These are phyloP conservation scores for Suillus subalutaceus DNA, from an alignment of 768 basidiomycete genomes.

Conservation along the genomic window DNA sequence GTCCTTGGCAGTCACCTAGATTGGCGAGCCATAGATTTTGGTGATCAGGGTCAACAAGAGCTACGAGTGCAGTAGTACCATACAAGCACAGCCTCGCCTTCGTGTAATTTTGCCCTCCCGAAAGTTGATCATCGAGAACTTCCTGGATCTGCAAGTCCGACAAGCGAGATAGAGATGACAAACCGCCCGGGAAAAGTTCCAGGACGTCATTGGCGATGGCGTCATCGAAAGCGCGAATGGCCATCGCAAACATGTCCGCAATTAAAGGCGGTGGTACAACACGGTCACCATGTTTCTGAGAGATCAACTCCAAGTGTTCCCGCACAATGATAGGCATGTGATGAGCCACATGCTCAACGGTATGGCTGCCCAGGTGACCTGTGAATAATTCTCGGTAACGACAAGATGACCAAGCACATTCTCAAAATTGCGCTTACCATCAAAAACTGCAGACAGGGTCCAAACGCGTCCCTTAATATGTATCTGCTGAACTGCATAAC, in stretches of 20 bases:
- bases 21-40: conserved; percentile 80
- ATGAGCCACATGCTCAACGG: conserved; percentile 67
- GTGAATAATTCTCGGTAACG: conserved; percentile 3
- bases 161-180: conserved; percentile 51
- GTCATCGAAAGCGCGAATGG: conserved; percentile 64
- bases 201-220: conserved; percentile 69
- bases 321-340: conserved; percentile 70
- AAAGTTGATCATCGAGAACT: conserved; percentile 66
- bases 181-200: conserved; percentile 59
- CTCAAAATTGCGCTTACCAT: conserved; percentile 46
- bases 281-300: conserved; percentile 40
- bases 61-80: conserved; percentile 75
- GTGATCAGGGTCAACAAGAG: conserved; percentile 70
- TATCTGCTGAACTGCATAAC: conserved; percentile 61
- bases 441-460: conserved; percentile 73
- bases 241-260: conserved; percentile 56
- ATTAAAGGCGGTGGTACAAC: conserved; percentile 51
- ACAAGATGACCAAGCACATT: conserved; percentile 12
- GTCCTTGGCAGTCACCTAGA: conserved; percentile 79
- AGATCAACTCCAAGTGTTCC: conserved; percentile 53
- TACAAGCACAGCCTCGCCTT: conserved; percentile 77
- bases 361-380: conserved; percentile 74
- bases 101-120: conserved; percentile 60
- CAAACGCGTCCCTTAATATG: conserved; percentile 58
- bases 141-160: conserved; percentile 58